Conservation (phyloP, 2,329 filamentous ascomycete species). For the Alternaria arbusti region DNA sequence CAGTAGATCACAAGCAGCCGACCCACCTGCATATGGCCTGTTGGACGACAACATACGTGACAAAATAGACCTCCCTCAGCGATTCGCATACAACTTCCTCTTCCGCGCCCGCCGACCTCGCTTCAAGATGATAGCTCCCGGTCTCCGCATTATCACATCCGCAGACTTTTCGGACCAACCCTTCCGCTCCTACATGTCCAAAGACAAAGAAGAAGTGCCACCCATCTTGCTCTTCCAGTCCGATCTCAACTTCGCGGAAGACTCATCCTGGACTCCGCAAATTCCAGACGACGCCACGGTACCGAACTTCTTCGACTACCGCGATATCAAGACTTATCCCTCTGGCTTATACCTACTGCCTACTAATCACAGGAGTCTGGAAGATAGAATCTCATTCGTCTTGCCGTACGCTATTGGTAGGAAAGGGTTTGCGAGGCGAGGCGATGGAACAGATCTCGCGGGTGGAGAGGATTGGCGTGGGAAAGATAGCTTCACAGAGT, state of each 20-base stretch:
- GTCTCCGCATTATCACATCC: background rate
- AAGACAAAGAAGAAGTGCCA: background rate
- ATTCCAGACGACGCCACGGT: background rate
- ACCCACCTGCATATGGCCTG: background rate
- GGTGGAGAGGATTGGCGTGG: background rate
- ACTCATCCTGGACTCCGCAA: background rate
- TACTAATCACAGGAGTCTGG: background rate
- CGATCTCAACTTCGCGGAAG: background rate
- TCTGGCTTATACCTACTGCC: background rate
- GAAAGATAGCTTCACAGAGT: background rate
- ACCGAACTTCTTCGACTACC: background rate
- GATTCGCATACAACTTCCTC: background rate
- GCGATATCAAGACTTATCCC: background rate
- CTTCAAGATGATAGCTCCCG: background rate
- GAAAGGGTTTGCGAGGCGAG: background rate
- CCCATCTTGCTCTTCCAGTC: background rate
- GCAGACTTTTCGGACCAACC: conserved; percentile 1
- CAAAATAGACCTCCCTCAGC: background rate
- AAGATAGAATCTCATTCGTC: background rate
- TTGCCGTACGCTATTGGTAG: background rate
- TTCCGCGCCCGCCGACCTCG: background rate
- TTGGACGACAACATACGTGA: background rate
- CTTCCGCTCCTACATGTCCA: background rate
- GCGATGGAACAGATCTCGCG: background rate
- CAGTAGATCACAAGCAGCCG: background rate